These are phyloP conservation scores for Rhipidocladum racemiflorum DNA, from an alignment of 176 grass and related monocot species.

Conservation along the genomic window DNA sequence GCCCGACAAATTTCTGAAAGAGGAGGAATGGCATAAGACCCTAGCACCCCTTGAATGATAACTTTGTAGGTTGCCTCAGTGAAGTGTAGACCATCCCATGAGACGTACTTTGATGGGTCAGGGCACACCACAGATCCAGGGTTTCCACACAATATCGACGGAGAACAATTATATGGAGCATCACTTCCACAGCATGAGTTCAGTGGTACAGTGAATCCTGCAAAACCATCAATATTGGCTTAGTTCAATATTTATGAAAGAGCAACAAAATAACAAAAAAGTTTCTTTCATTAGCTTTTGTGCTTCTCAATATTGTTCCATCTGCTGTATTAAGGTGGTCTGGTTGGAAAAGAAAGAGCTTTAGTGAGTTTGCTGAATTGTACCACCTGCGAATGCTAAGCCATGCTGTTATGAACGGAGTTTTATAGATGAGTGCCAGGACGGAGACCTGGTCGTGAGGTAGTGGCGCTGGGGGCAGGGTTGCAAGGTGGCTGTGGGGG, in stretches of 20 bases:
- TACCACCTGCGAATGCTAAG: neutral
- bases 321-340: neutral
- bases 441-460: no score
- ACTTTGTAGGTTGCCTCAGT: constrained; percentile 74
- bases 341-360: neutral
- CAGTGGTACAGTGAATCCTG: constrained; percentile 70
- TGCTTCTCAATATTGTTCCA: neutral
- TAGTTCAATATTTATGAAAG: constrained; percentile 7
- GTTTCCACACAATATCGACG: constrained; percentile 58
- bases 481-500: no score
- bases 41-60: constrained; percentile 67
- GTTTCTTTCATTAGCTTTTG: neutral
- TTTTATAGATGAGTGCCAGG: no score
- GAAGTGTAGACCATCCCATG: constrained; percentile 88
- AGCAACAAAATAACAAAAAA: neutral
- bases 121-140: constrained; percentile 58
- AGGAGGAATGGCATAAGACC: constrained; percentile 64
- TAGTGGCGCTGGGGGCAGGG: no score
- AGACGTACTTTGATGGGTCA: constrained; percentile 70
- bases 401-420: neutral
- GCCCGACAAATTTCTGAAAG: constrained; percentile 62
- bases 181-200: constrained; percentile 77
- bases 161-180: constrained; percentile 62
- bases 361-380: neutral
- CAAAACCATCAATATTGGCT: constrained; percentile 20